These are phyloP conservation scores for Trichosanthes cucumerina DNA, from an alignment of 306 rosid species.

Conservation along the genomic window DNA sequence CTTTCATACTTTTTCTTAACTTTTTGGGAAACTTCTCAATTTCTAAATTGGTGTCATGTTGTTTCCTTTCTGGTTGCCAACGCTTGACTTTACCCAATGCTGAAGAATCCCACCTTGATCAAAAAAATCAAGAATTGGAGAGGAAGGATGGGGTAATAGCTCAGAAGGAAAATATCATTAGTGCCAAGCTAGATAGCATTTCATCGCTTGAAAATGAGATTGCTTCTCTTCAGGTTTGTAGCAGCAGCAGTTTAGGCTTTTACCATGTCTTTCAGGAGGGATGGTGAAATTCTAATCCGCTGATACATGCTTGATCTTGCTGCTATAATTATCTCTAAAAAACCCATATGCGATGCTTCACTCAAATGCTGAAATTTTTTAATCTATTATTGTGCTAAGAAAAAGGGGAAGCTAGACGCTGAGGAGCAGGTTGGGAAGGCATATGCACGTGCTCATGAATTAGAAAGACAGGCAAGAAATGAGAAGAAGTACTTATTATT, in stretches of 20 bases:
- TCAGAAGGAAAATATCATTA: conserved; percentile 44
- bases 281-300: background rate
- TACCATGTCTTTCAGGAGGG: background rate
- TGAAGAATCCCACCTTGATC: conserved; percentile 52
- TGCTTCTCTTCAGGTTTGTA: conserved; percentile 65
- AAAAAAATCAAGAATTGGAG: conserved; percentile 42
- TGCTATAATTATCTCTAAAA: background rate
- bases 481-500: background rate
- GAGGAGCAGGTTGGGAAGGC: conserved; percentile 73
- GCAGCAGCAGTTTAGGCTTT: conserved; percentile 5
- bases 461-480: conserved; percentile 63
- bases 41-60: background rate
- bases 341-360: background rate
- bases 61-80: conserved; percentile 9
- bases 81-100: conserved; percentile 3
- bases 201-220: conserved; percentile 51
- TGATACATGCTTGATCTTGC: background rate
- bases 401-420: conserved; percentile 47
- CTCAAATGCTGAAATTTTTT: background rate
- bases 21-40: background rate
- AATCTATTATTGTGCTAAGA: conserved; percentile 17
- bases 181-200: conserved; percentile 36
- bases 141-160: conserved; percentile 46
- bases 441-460: conserved; percentile 75
- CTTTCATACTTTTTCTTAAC: background rate